Evolutionary conservation across 179 eudicot genomes (phyloP).

Genomic region (Spergularia azorica): DNA sequence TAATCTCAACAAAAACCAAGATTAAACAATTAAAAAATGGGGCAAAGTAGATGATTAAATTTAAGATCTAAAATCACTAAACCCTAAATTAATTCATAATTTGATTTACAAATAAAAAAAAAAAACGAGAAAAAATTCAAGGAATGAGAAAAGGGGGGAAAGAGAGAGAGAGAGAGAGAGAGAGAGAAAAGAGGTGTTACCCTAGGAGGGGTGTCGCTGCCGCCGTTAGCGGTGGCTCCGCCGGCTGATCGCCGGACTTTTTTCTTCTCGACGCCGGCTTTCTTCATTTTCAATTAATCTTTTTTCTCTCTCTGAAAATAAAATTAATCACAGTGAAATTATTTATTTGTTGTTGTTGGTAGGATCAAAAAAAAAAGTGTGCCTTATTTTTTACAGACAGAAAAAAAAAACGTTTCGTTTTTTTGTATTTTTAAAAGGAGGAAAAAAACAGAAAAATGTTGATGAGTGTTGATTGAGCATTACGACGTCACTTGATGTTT

Average conservation of each 20-base stretch:
- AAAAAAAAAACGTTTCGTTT: no score
- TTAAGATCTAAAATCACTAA: constrained; percentile 23
- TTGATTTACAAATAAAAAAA: not conserved
- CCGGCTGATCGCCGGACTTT: constrained; percentile 63
- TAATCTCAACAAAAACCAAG: not conserved
- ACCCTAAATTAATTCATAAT: constrained; percentile 5
- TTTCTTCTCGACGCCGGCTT: constrained; percentile 73
- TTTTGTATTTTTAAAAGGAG: not conserved
- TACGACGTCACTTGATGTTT: constrained; percentile 19
- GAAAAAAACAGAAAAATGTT: not conserved
- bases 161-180: not conserved
- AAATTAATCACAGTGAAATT: no score
- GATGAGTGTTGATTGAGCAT: not conserved
- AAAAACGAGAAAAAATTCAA: not conserved
- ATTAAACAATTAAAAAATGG: not conserved
- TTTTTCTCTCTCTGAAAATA: constrained; percentile 11
- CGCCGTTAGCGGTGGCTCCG: constrained; percentile 36
- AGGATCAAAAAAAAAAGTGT: no score
- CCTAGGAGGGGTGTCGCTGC: constrained; percentile 60
- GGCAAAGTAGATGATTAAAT: not conserved
- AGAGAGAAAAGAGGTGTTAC: constrained; percentile 15
- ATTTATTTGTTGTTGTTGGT: no score
- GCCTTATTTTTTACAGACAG: no score
- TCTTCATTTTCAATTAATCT: constrained; percentile 48
- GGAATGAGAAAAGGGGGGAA: not conserved